Evolutionary conservation across 2,329 filamentous ascomycete species (phyloP), one percentile per base, ranked within the genome.

Genomic region (Blastomyces percursus): DNA sequence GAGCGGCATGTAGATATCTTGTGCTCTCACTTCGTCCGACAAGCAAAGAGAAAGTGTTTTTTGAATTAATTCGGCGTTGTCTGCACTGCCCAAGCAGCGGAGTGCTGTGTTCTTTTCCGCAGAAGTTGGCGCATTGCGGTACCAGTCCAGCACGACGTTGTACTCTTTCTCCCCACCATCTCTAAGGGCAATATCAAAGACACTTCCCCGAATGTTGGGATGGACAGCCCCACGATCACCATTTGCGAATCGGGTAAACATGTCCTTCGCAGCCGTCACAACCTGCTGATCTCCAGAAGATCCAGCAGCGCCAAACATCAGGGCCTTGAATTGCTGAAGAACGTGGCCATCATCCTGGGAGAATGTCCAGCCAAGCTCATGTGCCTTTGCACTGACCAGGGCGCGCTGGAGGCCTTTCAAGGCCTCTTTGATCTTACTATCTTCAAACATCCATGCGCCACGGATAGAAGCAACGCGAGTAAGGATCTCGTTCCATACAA

Each of bases 401-500:
- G 90, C 84, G 66, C 87, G 84, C 73, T 95, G 87, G 81, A 96
- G 96, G 16, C 84, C 82, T 77, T 92, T 90, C 52, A 97, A 81
- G 5, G 88, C 90, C 66, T 92, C 85, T 67, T 85, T 87, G 59
- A 72, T 73, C 64, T 85, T 80, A 65, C 87, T 76, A 63, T 95
- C 88, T 74, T 96, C 91, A 67, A 95, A 95, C 57, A 93, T 80
- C 92, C 92, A 97, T 8, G 93, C 89, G 61, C 84, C 84, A 68
- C 92, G 88, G 44, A 97, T 83, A n/a, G 86, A 82, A 30, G 84
- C 85, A 64, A 96, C 83, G 56, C 91, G 87, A 55, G 88, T 83
- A 59, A 91, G 83, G 64, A 97, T 90, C 75, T 96, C 92, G 68
- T 90, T 91, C 93, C 93, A 97, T 2, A 97, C 93, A 48, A 96